Percentiles rank a stretch among this genome's conserved stretches.
Evolutionary conservation across 2,329 filamentous ascomycete genomes (phyloP).

Genomic region (Fusarium drepaniforme): DNA sequence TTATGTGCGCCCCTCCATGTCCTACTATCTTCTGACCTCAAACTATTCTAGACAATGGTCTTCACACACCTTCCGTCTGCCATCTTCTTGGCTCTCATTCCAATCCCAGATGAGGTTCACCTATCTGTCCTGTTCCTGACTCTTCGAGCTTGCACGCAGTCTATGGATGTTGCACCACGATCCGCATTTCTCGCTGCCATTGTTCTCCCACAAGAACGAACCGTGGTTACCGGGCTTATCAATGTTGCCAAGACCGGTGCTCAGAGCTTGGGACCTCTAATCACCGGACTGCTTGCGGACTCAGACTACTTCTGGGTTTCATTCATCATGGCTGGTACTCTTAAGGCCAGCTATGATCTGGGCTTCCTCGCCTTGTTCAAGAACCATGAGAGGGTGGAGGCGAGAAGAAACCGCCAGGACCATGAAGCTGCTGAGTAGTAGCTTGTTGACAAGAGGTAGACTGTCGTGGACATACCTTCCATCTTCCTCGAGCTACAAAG

Average conservation of each 20-base stretch:
- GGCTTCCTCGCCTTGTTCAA: conserved; percentile 59
- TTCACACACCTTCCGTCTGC: conserved; percentile 80
- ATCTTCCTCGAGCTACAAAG: not conserved
- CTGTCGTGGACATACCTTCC: not conserved
- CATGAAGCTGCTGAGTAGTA: not conserved
- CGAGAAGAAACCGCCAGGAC: not conserved
- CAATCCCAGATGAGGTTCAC: conserved; percentile 64
- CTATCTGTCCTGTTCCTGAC: conserved; percentile 71
- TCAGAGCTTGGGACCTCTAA: conserved; percentile 71
- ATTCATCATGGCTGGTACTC: conserved; percentile 71
- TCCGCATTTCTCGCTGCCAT: conserved; percentile 77
- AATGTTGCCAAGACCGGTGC: conserved; percentile 77
- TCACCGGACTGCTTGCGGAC: conserved; percentile 73
- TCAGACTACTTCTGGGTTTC: conserved; percentile 69
- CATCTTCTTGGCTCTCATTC: conserved; percentile 73
- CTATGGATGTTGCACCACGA: conserved; percentile 79
- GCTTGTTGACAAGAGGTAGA: not conserved
- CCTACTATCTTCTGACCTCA: not conserved
- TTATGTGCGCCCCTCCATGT: conserved; percentile 10
- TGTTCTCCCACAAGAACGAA: conserved; percentile 74
- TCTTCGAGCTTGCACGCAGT: conserved; percentile 71
- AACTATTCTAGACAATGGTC: conserved; percentile 73
- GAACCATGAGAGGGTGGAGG: conserved; percentile 32
- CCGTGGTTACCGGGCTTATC: conserved; percentile 77
- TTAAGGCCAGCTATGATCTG: conserved; percentile 74